Percentiles rank a stretch among this genome's conserved stretches.
Evolutionary conservation across 1,284 basidiomycete genomes (phyloP).

Genomic region (Quambalaria eucalypti): DNA sequence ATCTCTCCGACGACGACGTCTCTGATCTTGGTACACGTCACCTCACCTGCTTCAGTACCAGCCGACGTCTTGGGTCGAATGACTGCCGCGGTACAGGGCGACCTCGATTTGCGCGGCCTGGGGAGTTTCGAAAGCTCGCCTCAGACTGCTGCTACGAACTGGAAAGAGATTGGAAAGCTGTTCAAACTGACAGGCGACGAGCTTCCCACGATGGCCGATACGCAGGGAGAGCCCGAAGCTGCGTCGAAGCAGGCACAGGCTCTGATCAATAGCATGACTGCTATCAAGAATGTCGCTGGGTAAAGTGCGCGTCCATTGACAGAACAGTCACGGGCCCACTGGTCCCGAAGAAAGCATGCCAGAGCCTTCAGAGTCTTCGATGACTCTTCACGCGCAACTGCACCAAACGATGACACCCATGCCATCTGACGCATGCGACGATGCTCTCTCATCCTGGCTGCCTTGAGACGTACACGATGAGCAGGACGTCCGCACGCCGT

Average conservation of each 20-base stretch:
- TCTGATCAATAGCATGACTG: background rate
- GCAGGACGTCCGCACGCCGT: no score
- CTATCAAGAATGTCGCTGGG: background rate
- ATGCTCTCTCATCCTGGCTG: no score
- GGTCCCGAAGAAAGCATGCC: no score
- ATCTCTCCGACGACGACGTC: background rate
- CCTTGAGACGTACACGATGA: no score
- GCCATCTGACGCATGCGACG: no score
- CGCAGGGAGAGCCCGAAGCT: background rate
- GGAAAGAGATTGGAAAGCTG: background rate
- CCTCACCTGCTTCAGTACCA: background rate
- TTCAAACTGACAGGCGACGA: background rate
- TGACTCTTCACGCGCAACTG: no score
- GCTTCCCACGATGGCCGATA: background rate
- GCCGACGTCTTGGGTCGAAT: background rate
- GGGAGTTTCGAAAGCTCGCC: background rate
- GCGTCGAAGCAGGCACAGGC: background rate
- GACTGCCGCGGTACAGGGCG: background rate
- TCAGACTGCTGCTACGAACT: background rate
- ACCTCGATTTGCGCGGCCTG: background rate
- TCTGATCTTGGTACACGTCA: background rate
- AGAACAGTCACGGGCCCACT: no score
- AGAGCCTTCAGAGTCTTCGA: no score
- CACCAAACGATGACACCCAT: no score
- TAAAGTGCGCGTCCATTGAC: no score